Percentiles rank a stretch among this genome's conserved stretches.
These are phyloP conservation scores for Pleurotus eryngii DNA, from an alignment of 768 basidiomycete species.

Conservation along the genomic window DNA sequence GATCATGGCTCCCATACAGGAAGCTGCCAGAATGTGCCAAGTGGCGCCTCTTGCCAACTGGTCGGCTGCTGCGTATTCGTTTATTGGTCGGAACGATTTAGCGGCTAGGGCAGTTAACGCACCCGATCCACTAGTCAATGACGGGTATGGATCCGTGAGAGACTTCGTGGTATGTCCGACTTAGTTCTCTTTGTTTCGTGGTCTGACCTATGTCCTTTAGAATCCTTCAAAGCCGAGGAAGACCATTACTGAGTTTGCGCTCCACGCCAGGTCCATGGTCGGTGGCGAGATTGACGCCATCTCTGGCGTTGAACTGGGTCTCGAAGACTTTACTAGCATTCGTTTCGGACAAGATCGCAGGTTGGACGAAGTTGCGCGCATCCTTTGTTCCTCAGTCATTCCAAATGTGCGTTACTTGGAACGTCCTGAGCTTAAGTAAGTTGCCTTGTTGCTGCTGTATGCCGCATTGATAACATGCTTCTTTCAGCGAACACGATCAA, in stretches of 20 bases:
- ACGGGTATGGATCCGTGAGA: conserved; percentile 55
- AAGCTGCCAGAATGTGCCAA: conserved; percentile 84
- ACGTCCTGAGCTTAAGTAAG: conserved; percentile 68
- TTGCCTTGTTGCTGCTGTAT: conserved; percentile 10
- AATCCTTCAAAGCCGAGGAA: conserved; percentile 45
- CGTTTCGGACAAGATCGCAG: conserved; percentile 90
- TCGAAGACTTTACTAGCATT: conserved; percentile 74
- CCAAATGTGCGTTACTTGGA: conserved; percentile 64
- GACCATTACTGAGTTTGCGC: conserved; percentile 49
- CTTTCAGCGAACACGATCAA: conserved; percentile 78
- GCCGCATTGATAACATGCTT: conserved; percentile 8
- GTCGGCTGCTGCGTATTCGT: conserved; percentile 63
- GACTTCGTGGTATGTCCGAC: conserved; percentile 49
- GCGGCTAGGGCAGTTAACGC: conserved; percentile 55
- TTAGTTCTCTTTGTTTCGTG: too few species aligned
- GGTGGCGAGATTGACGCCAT: conserved; percentile 54
- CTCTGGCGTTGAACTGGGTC: conserved; percentile 69
- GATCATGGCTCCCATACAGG: conserved; percentile 73
- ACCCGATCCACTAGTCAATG: conserved; percentile 41
- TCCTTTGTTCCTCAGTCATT: conserved; percentile 79
- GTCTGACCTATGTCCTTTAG: conserved; percentile 26
- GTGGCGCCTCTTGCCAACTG: conserved; percentile 71
- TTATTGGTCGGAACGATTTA: conserved; percentile 74
- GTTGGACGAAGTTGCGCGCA: conserved; percentile 86
- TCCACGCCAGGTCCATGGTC: conserved; percentile 47